Evolutionary conservation across 1,139 yeast species (phyloP).

Genomic region (Geotrichum cucujoidarum): DNA sequence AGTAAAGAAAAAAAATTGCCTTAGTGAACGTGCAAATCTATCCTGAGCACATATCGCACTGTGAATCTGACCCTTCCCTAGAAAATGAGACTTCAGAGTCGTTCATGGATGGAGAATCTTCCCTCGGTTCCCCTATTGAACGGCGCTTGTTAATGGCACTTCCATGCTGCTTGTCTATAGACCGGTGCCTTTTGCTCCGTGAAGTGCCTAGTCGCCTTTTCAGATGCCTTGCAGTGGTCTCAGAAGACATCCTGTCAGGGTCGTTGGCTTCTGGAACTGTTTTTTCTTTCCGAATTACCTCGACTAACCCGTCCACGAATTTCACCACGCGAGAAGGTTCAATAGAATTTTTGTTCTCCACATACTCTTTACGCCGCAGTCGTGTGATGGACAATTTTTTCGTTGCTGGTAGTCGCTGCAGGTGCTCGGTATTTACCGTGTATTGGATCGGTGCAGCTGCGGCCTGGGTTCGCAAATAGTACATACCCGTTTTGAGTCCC

Average conservation of each 20-base stretch:
- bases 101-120: neutral
- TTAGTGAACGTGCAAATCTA: neutral
- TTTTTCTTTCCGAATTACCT: constrained; percentile 1
- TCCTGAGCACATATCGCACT: constrained; percentile 6
- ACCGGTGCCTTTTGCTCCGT: too few species aligned
- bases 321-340: neutral
- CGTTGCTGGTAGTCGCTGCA: constrained; percentile 23
- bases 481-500: constrained; percentile 91
- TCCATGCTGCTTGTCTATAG: too few species aligned
- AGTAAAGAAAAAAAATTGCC: neutral
- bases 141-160: too few species aligned
- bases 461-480: constrained; percentile 82
- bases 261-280: neutral
- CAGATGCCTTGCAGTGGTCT: too few species aligned
- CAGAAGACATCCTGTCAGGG: constrained; percentile 1
- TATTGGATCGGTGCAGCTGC: constrained; percentile 85
- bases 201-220: too few species aligned
- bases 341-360: neutral
- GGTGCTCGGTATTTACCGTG: constrained; percentile 54
- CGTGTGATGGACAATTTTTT: constrained; percentile 1
- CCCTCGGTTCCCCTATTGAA: neutral
- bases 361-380: constrained; percentile 4
- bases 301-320: neutral
- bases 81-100: neutral
- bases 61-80: neutral